Base-by-base conservation (phyloP, 768 basidiomycete genomes). In the Crucibulum laeve region DNA sequence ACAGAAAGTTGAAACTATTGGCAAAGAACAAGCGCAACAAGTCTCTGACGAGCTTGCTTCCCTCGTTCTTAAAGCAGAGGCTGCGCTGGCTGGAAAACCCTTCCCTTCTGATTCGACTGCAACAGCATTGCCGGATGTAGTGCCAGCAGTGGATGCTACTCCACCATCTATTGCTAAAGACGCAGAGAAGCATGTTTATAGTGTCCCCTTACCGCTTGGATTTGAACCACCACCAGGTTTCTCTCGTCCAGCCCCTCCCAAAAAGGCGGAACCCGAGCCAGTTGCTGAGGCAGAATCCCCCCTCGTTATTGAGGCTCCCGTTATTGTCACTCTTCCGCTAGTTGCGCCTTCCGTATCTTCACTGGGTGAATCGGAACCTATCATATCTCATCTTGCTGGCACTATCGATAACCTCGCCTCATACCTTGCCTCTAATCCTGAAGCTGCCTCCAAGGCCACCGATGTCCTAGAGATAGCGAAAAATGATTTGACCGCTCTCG, bases 211-310 rank as follows among this genome's bases (percentile, higher is more conserved):
- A 18, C 96, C 95, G n/a, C 65, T 99, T 40, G 95, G 93, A 10
- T 91, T 89, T 60, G 93, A 97, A 62, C 91, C 87, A 7, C 94
- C 95, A 25, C 91, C 91, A 18, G 95, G 95, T 15, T 97, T 81
- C 61, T 70, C 75, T 44, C 74, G 82, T 28, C 82, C 87, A 10
- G 51, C 68, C 17, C 72, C 80, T 15, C 65, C 75, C 23, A 79
- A 80, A 57, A 62, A 67, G 30, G 40, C 59, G 17, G 43, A 43
- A 40, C n/a, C 59, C 50, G 42, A 53, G 45, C 25, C 47, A n/a
- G n/a, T n/a, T n/a, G n/a, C n/a, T n/a, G n/a, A n/a, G n/a, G n/a
- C n/a, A n/a, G n/a, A n/a, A n/a, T n/a, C n/a, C n/a, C n/a, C n/a
- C n/a, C n/a, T n/a, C n/a, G n/a, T n/a, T 4, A 10, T 38, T 14